Evolutionary conservation across 805 yeast genomes (phyloP).

Genomic region (Scheffersomyces ergatensis): DNA sequence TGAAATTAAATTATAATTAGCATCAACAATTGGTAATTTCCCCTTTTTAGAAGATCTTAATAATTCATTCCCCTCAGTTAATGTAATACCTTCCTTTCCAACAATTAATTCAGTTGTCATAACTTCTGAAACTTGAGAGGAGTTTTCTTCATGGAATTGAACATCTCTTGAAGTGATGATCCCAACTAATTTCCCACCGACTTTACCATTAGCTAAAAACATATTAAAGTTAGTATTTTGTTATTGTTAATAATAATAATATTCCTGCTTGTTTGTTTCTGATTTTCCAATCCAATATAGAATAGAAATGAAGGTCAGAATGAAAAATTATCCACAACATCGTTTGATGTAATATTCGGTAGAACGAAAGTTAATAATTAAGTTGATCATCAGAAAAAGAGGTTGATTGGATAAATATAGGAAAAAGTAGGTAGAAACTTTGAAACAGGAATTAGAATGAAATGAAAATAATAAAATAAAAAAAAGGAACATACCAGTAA

Average conservation of each 20-base stretch:
- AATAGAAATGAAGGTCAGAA: not conserved
- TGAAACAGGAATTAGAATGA: conserved; percentile 10
- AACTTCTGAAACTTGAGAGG: conserved; percentile 63
- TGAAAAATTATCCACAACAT: conserved; percentile 78
- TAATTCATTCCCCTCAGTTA: conserved; percentile 84
- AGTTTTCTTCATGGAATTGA: conserved; percentile 82
- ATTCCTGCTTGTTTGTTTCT: not conserved
- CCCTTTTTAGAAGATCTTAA: conserved; percentile 95
- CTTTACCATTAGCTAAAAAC: conserved; percentile 70
- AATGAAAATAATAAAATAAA: conserved; percentile 1
- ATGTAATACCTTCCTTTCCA: conserved; percentile 76
- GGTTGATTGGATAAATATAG: not conserved
- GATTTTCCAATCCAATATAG: no score
- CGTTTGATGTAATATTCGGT: conserved; percentile 91
- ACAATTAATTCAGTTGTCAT: conserved; percentile 91
- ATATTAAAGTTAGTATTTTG: conserved; percentile 26
- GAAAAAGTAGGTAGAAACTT: not conserved
- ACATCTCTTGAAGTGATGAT: conserved; percentile 95
- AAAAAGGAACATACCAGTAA: conserved; percentile 81
- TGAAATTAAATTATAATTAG: conserved; percentile 71
- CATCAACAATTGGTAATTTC: conserved; percentile 91
- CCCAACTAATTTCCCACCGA: conserved; percentile 90
- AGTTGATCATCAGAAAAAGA: conserved; percentile 51
- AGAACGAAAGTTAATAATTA: conserved; percentile 96
- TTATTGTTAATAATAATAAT: no score